phyloP scores from a whole-genome alignment of 2,329 filamentous ascomycete species.

The Cladophialophora psammophila region DNA sequence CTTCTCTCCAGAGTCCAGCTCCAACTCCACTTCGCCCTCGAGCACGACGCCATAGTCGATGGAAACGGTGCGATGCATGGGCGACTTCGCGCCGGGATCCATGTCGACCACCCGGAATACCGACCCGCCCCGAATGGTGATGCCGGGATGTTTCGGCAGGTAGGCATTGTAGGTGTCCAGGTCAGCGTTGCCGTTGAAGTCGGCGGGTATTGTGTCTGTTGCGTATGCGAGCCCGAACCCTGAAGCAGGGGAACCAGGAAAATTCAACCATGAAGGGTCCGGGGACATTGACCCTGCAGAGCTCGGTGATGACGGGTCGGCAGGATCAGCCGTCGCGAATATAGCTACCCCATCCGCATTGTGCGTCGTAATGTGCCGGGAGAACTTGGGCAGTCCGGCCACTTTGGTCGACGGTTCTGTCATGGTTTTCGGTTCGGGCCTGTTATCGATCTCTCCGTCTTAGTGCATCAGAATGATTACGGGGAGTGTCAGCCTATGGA shows the following conservation, averaged over 20 bases:
- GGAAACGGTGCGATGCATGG: conserved; percentile 61
- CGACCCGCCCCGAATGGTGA: conserved; percentile 35
- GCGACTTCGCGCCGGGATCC: conserved; percentile 49
- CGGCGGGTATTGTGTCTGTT: conserved; percentile 28
- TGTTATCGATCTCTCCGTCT: background rate
- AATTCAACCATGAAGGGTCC: conserved; percentile 27
- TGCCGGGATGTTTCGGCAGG: conserved; percentile 31
- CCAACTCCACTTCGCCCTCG: conserved; percentile 60
- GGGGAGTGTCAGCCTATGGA: background rate
- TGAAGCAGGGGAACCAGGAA: conserved; percentile 16
- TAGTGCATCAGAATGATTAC: background rate
- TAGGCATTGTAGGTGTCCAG: conserved; percentile 32
- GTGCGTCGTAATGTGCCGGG: conserved; percentile 35
- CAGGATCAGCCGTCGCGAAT: conserved; percentile 31
- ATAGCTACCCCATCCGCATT: conserved; percentile 30
- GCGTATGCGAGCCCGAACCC: conserved; percentile 35
- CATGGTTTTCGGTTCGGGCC: conserved; percentile 9
- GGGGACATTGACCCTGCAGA: conserved; percentile 27
- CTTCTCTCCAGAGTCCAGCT: conserved; percentile 59
- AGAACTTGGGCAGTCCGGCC: conserved; percentile 38
- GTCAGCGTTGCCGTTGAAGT: conserved; percentile 32
- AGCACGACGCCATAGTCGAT: conserved; percentile 63
- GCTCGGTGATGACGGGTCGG: conserved; percentile 14
- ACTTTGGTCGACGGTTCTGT: conserved; percentile 33
- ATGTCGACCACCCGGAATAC: conserved; percentile 49